These are phyloP conservation scores for Coniferiporia sulphurascens DNA, from an alignment of 1,284 basidiomycete genomes.

Conservation along the genomic window DNA sequence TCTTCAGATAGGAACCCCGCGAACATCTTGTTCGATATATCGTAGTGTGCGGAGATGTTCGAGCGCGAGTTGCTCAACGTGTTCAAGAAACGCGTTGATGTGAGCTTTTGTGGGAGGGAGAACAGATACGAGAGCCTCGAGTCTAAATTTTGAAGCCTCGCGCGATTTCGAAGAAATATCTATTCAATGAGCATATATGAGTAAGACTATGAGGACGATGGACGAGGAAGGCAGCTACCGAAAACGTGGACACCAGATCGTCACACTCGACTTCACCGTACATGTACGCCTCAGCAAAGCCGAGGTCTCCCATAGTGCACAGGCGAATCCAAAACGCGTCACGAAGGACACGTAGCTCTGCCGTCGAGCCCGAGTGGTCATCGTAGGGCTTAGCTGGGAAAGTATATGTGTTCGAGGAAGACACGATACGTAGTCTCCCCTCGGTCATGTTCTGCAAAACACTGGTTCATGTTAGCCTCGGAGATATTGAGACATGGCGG, in stretches of 20 bases:
- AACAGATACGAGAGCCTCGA: conserved; percentile 48
- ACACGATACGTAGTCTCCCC: conserved; percentile 45
- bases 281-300: conserved; percentile 75
- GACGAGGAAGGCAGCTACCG: conserved; percentile 33
- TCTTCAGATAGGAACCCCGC: conserved; percentile 64
- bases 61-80: conserved; percentile 57
- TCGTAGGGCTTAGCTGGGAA: conserved; percentile 34
- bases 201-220: background rate
- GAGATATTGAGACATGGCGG: conserved; percentile 1
- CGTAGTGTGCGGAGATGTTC: conserved; percentile 76
- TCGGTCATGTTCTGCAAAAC: conserved; percentile 44
- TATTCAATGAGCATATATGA: conserved; percentile 23
- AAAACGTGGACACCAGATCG: conserved; percentile 58
- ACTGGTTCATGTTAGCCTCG: conserved; percentile 24
- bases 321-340: conserved; percentile 68
- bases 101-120: conserved; percentile 52
- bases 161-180: conserved; percentile 65
- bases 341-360: conserved; percentile 52
- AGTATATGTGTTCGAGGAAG: conserved; percentile 39
- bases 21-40: conserved; percentile 62
- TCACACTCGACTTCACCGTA: conserved; percentile 65
- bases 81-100: conserved; percentile 57
- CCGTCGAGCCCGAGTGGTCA: conserved; percentile 20
- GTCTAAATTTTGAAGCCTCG: conserved; percentile 42
- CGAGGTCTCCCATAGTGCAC: conserved; percentile 59